Evolutionary conservation across 352 stramenopile species (phyloP).

Genomic region (Globisporangium solare): DNA sequence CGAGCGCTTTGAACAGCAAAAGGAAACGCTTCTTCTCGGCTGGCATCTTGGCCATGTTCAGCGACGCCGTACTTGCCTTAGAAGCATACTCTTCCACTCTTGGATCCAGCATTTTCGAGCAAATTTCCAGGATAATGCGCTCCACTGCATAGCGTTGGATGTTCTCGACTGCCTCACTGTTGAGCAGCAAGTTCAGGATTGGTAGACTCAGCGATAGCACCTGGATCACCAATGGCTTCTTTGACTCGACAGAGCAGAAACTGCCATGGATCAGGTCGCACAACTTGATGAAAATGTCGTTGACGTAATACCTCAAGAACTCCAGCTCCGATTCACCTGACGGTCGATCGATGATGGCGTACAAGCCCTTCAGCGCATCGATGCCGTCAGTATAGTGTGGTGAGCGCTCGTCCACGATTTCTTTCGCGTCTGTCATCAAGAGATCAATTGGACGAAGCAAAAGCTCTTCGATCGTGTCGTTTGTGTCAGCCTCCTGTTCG

Average conservation of each 20-base stretch:
- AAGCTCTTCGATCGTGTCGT: conserved; percentile 38
- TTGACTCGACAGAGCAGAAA: conserved; percentile 54
- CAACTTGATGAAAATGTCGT: conserved; percentile 68
- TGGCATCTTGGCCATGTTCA: conserved; percentile 34
- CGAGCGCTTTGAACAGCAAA: conserved; percentile 68
- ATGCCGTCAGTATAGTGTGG: conserved; percentile 53
- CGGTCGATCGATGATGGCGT: conserved; percentile 66
- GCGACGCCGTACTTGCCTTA: conserved; percentile 30
- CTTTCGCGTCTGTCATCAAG: conserved; percentile 53
- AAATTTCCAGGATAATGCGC: conserved; percentile 68
- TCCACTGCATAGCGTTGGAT: conserved; percentile 78
- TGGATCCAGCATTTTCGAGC: conserved; percentile 69
- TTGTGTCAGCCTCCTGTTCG: not conserved
- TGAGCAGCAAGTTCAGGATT: conserved; percentile 58
- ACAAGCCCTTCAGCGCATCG: conserved; percentile 76
- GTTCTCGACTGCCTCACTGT: conserved; percentile 44
- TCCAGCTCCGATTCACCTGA: conserved; percentile 47
- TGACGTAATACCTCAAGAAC: conserved; percentile 74
- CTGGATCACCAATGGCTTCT: conserved; percentile 62
- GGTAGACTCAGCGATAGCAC: conserved; percentile 73
- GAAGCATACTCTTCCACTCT: conserved; percentile 56
- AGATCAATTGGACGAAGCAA: conserved; percentile 62
- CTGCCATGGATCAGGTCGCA: conserved; percentile 73
- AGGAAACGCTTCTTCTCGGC: conserved; percentile 56
- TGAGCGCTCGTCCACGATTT: conserved; percentile 57